Evolutionary conservation across 2,329 filamentous ascomycete genomes (phyloP).

Genomic region (Sclerotiophoma versabilis): DNA sequence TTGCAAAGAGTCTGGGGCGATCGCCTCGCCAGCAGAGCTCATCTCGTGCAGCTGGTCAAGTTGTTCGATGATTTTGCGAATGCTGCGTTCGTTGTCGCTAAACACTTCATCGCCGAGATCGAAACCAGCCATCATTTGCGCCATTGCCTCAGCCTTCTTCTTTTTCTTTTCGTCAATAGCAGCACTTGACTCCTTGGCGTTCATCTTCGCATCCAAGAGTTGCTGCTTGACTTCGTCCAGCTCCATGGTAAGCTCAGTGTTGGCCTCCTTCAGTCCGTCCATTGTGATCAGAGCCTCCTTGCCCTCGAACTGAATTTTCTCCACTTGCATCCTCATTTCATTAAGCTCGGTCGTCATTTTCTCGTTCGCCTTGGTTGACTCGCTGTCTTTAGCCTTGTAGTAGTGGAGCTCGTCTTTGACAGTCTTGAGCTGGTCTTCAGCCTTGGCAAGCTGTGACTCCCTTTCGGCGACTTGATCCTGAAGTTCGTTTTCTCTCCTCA

Average conservation of each 20-base stretch:
- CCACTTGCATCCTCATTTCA: slow-evolving; percentile 94
- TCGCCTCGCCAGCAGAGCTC: slow-evolving; percentile 76
- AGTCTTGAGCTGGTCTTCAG: slow-evolving; percentile 81
- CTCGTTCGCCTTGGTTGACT: slow-evolving; percentile 89
- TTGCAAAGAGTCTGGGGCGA: slow-evolving; percentile 81
- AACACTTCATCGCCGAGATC: slow-evolving; percentile 92
- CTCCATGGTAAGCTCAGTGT: slow-evolving; percentile 88
- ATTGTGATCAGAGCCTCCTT: slow-evolving; percentile 98
- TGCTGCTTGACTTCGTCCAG: slow-evolving; percentile 96
- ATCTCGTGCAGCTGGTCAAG: slow-evolving; percentile 80
- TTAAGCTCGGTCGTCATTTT: slow-evolving; percentile 84
- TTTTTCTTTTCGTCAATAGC: slow-evolving; percentile 96
- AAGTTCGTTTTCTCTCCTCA: slow-evolving; percentile 93
- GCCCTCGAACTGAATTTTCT: slow-evolving; percentile 93
- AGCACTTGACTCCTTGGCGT: slow-evolving; percentile 88
- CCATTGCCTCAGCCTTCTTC: slow-evolving; percentile 99
- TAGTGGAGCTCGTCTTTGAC: slow-evolving; percentile 85
- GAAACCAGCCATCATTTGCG: slow-evolving; percentile 99
- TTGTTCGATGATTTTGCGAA: slow-evolving; percentile 83
- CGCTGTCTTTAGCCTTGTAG: slow-evolving; percentile 84
- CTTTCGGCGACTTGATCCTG: slow-evolving; percentile 96
- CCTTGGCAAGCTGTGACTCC: slow-evolving; percentile 79
- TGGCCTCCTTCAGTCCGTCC: slow-evolving; percentile 96
- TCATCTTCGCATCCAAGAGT: slow-evolving; percentile 94
- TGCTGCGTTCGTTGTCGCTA: slow-evolving; percentile 87